Conservation (phyloP, 306 rosid genomes). For the Sicyos edulis region DNA sequence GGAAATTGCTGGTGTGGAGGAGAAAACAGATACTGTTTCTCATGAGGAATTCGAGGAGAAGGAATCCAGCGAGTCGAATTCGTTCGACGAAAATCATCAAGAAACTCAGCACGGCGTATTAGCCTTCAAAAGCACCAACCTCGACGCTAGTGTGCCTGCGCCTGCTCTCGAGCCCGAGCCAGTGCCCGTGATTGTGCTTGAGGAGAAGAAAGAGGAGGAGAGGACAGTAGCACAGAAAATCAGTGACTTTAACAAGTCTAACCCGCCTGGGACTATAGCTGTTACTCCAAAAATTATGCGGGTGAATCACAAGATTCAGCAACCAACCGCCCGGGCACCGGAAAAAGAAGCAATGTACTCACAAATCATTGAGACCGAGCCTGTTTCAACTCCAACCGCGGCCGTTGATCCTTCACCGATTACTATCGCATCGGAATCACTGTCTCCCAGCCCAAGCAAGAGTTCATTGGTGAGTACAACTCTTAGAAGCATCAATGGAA, state of each 20-base stretch:
- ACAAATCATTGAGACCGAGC: conserved; percentile 36
- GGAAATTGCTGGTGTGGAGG: conserved; percentile 53
- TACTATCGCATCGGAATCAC: conserved; percentile 23
- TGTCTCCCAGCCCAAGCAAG: conserved; percentile 49
- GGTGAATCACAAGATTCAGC: conserved; percentile 43
- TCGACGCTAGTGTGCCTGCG: conserved; percentile 29
- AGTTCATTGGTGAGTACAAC: conserved; percentile 43
- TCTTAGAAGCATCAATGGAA: conserved; percentile 11
- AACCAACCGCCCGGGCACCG: conserved; percentile 41
- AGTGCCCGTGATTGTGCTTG: not conserved
- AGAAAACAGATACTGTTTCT: conserved; percentile 42
- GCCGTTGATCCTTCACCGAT: conserved; percentile 34
- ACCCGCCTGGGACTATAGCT: conserved; percentile 42
- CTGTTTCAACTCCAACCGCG: conserved; percentile 24
- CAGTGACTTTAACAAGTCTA: conserved; percentile 33
- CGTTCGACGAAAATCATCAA: conserved; percentile 32
- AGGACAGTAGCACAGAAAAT: conserved; percentile 38
- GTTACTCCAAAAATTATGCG: conserved; percentile 33
- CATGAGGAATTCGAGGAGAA: conserved; percentile 47
- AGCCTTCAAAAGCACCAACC: conserved; percentile 42
- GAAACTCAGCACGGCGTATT: conserved; percentile 17
- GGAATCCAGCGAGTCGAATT: conserved; percentile 38
- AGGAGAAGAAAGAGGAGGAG: conserved; percentile 34
- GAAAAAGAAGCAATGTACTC: conserved; percentile 39
- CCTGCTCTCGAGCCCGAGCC: not conserved